Conservation (phyloP, 2,329 filamentous ascomycete genomes). For the Huntiella moniliformis region DNA sequence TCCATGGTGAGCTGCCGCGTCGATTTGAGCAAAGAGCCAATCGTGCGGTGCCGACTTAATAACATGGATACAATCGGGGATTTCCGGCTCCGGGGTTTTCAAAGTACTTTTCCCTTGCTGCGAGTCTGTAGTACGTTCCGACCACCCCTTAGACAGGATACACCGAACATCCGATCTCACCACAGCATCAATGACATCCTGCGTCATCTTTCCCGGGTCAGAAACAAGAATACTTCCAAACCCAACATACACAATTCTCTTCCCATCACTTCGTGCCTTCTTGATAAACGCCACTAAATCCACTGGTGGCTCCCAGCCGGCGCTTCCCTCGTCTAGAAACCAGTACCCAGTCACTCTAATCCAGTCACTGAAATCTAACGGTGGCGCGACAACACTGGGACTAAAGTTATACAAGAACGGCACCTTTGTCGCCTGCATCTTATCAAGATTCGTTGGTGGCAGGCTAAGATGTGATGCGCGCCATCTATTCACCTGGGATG, state of each 20-base stretch:
- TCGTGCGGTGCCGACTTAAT: conserved; percentile 89
- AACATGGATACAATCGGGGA: conserved; percentile 63
- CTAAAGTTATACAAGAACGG: conserved; percentile 97
- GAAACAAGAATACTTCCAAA: conserved; percentile 93
- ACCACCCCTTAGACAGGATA: conserved; percentile 94
- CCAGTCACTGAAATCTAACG: conserved; percentile 93
- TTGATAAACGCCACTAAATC: conserved; percentile 67
- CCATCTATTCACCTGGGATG: conserved; percentile 84
- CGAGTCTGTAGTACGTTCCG: conserved; percentile 45
- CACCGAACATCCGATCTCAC: conserved; percentile 82
- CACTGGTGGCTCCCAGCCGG: conserved; percentile 49
- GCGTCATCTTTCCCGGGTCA: conserved; percentile 72
- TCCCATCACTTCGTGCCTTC: conserved; percentile 60
- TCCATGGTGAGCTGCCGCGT: conserved; percentile 86
- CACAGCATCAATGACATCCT: conserved; percentile 84
- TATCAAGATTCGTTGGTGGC: conserved; percentile 65
- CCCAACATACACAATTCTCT: conserved; percentile 90
- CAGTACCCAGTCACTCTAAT: conserved; percentile 94
- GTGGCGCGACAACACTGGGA: conserved; percentile 79
- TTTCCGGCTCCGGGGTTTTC: conserved; percentile 41
- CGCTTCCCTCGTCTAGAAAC: conserved; percentile 66
- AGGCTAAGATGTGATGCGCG: conserved; percentile 62
- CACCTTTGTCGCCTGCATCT: conserved; percentile 92
- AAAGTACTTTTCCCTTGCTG: conserved; percentile 20
- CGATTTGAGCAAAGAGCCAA: conserved; percentile 88